Percentiles rank a stretch among this genome's conserved stretches.
These are phyloP conservation scores for Hansenula lynferdii DNA, from an alignment of 1,139 yeast species.

Conservation along the genomic window DNA sequence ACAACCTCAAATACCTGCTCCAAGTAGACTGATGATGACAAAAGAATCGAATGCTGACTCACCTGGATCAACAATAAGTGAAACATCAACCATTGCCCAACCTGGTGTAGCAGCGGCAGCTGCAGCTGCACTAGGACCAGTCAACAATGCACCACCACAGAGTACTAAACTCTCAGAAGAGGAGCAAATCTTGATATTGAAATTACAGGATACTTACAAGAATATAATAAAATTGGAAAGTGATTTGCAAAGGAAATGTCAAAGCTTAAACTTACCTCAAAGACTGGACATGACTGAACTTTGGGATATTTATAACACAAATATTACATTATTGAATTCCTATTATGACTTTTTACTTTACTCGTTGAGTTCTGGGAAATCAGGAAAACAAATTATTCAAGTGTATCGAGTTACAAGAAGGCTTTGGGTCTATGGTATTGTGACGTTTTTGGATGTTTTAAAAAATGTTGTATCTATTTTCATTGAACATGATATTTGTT, in stretches of 20 bases:
- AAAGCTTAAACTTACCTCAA: conserved; percentile 43
- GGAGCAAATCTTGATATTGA: conserved; percentile 66
- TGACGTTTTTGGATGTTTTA: conserved; percentile 72
- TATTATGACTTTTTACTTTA: conserved; percentile 68
- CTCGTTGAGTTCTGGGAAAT: conserved; percentile 67
- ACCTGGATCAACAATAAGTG: conserved; percentile 3
- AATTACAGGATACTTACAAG: conserved; percentile 69
- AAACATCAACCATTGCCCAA: conserved; percentile 1
- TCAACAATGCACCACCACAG: background rate
- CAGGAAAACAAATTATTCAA: conserved; percentile 71
- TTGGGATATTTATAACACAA: conserved; percentile 69
- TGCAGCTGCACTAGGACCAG: background rate
- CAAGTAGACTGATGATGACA: background rate
- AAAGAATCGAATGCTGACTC: conserved; percentile 1
- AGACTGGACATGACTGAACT: conserved; percentile 52
- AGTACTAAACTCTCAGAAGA: conserved; percentile 35
- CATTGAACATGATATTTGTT: conserved; percentile 37
- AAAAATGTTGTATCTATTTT: conserved; percentile 62
- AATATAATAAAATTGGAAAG: conserved; percentile 64
- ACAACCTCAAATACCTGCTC: conserved; percentile 15
- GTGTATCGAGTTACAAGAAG: conserved; percentile 72
- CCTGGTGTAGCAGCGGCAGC: too few species aligned
- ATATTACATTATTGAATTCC: conserved; percentile 58
- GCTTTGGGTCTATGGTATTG: conserved; percentile 82
- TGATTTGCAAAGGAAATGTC: conserved; percentile 61